Evolutionary conservation across 2,329 filamentous ascomycete species (phyloP).

Genomic region (Aspergillus sp.): DNA sequence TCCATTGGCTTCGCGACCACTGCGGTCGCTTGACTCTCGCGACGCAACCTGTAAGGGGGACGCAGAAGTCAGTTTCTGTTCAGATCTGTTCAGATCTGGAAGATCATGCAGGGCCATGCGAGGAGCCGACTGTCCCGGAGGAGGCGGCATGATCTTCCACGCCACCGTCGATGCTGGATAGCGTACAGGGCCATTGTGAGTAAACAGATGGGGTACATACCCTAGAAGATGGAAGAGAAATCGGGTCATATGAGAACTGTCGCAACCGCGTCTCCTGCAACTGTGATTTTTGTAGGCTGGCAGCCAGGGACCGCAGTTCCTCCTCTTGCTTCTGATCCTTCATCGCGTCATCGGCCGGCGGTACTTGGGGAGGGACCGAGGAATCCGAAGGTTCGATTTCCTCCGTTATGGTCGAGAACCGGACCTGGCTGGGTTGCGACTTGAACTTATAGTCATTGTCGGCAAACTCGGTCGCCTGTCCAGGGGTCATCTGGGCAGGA

Average conservation of each 20-base stretch:
- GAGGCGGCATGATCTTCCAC: not conserved
- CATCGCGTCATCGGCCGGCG: constrained; percentile 16
- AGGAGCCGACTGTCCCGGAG: not conserved
- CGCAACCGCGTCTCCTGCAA: constrained; percentile 82
- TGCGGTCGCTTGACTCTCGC: constrained; percentile 63
- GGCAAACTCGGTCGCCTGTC: constrained; percentile 24
- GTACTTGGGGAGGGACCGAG: constrained; percentile 26
- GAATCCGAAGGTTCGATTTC: constrained; percentile 61
- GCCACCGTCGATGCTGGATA: not conserved
- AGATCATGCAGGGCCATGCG: constrained; percentile 5
- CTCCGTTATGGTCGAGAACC: constrained; percentile 70
- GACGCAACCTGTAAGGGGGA: constrained; percentile 42
- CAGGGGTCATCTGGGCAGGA: constrained; percentile 25
- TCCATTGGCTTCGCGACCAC: constrained; percentile 58
- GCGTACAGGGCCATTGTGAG: not conserved
- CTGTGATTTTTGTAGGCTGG: constrained; percentile 70
- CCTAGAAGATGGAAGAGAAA: constrained; percentile 70
- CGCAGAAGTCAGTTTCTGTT: constrained; percentile 13
- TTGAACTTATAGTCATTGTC: constrained; percentile 33
- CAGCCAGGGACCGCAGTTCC: constrained; percentile 70
- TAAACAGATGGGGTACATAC: constrained; percentile 33
- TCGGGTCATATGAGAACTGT: constrained; percentile 85
- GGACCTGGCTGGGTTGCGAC: constrained; percentile 53
- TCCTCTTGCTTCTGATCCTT: constrained; percentile 51
- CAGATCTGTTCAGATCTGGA: not conserved